These are phyloP conservation scores for Nothomitra cinnamomea DNA, from an alignment of 2,329 filamentous ascomycete genomes.

Conservation along the genomic window DNA sequence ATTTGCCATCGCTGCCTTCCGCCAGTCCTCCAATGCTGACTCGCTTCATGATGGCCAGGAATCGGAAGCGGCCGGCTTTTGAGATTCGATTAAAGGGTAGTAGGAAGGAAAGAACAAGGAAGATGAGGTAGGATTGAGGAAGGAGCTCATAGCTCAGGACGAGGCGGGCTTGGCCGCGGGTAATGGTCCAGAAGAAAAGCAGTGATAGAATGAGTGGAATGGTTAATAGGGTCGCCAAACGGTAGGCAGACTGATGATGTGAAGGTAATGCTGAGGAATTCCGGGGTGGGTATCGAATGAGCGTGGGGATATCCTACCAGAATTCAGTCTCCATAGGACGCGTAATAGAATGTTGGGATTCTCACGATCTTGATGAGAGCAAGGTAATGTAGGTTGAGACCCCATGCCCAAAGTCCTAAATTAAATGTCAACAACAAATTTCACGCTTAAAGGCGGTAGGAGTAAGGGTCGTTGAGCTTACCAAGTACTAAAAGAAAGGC, in stretches of 20 bases:
- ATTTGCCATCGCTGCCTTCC: conserved; percentile 74
- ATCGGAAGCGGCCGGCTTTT: conserved; percentile 53
- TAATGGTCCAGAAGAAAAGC: conserved; percentile 67
- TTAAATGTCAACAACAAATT: conserved; percentile 8
- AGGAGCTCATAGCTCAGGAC: conserved; percentile 71
- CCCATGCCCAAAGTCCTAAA: conserved; percentile 88
- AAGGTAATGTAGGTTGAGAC: conserved; percentile 77
- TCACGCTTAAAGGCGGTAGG: background rate
- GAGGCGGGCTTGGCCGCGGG: conserved; percentile 48
- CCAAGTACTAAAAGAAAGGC: conserved; percentile 73
- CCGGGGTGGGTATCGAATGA: conserved; percentile 74
- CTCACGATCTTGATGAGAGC: conserved; percentile 55
- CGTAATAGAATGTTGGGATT: conserved; percentile 7
- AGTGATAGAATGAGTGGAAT: conserved; percentile 55
- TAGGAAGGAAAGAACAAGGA: conserved; percentile 54
- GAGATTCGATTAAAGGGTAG: conserved; percentile 54
- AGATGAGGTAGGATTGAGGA: conserved; percentile 65
- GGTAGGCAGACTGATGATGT: conserved; percentile 72
- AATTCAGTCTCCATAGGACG: conserved; percentile 10
- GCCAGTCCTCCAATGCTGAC: conserved; percentile 76
- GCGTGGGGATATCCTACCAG: conserved; percentile 53
- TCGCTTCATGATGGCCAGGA: conserved; percentile 59
- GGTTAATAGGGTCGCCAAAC: conserved; percentile 62
- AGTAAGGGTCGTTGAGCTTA: conserved; percentile 24
- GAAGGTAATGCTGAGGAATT: conserved; percentile 50